These are phyloP conservation scores for Fragaria iinumae DNA, from an alignment of 306 rosid species.

Conservation along the genomic window DNA sequence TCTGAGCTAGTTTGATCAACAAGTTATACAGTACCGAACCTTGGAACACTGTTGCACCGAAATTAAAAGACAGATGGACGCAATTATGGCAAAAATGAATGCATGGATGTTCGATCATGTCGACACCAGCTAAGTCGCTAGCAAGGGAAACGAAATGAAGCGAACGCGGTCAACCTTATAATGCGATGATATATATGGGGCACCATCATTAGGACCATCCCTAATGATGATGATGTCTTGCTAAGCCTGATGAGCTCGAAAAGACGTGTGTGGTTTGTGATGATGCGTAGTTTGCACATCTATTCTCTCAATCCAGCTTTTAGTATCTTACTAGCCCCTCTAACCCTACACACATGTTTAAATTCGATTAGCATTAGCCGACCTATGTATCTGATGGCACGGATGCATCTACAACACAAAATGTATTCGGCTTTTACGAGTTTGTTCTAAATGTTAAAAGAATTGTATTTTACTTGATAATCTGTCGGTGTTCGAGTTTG, in stretches of 20 bases:
- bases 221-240: conserved; percentile 16
- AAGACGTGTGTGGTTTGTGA: neutral
- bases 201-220: conserved; percentile 5
- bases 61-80: neutral
- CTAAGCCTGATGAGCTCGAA: neutral
- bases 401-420: no score
- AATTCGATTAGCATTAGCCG: no score
- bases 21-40: neutral
- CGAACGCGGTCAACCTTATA: conserved; percentile 23
- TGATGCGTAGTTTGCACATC: conserved; percentile 8
- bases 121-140: neutral
- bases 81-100: neutral
- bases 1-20: neutral
- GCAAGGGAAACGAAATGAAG: neutral
- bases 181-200: neutral
- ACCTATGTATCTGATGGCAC: no score
- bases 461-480: no score
- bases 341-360: neutral
- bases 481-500: neutral
- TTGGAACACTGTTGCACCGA: neutral
- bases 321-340: neutral
- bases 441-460: neutral
- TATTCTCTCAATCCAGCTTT: neutral
- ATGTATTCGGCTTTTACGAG: no score
- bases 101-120: neutral